phyloP scores from a whole-genome alignment of 495 filamentous ascomycete genomes.

The Aspergillus conjunctus region DNA sequence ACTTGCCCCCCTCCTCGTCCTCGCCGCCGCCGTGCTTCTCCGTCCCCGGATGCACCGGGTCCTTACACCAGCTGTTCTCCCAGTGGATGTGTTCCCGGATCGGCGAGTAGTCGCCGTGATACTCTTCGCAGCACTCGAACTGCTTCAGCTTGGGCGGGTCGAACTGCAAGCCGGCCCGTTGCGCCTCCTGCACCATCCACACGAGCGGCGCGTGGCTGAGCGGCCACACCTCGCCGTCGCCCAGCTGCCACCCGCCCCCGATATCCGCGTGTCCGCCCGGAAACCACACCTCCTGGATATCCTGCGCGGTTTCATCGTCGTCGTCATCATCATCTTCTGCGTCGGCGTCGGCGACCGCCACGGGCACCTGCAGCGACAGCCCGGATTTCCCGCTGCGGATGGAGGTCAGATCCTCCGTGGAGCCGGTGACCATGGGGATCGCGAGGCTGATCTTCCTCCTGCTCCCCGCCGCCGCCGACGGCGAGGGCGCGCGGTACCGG shows the following conservation, averaged over 20 bases:
- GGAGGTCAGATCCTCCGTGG: conserved; percentile 41
- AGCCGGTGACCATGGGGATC: conserved; percentile 30
- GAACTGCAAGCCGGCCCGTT: conserved; percentile 68
- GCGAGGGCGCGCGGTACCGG: conserved; percentile 50
- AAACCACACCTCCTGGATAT: conserved; percentile 81
- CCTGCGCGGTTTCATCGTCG: conserved; percentile 56
- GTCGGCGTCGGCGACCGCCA: conserved; percentile 6
- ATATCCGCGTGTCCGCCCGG: conserved; percentile 78
- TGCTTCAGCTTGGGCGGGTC: conserved; percentile 63
- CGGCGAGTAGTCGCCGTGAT: too few relatives aligned
- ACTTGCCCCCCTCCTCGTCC: neutral
- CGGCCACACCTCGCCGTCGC: conserved; percentile 51
- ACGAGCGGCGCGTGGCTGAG: conserved; percentile 71
- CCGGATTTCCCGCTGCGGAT: conserved; percentile 43
- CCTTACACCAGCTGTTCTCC: too few relatives aligned
- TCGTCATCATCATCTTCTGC: conserved; percentile 53
- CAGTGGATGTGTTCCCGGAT: too few relatives aligned
- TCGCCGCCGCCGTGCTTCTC: neutral
- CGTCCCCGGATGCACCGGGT: neutral
- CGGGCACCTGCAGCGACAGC: conserved; percentile 40
- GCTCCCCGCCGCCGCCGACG: conserved; percentile 3
- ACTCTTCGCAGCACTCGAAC: conserved; percentile 31
- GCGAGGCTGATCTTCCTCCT: conserved; percentile 31
- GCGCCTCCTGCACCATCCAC: conserved; percentile 81
- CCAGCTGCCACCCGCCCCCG: conserved; percentile 75